Evolutionary conservation across 257 asterid species (phyloP).

Genomic region (Haberlea rhodopensis): DNA sequence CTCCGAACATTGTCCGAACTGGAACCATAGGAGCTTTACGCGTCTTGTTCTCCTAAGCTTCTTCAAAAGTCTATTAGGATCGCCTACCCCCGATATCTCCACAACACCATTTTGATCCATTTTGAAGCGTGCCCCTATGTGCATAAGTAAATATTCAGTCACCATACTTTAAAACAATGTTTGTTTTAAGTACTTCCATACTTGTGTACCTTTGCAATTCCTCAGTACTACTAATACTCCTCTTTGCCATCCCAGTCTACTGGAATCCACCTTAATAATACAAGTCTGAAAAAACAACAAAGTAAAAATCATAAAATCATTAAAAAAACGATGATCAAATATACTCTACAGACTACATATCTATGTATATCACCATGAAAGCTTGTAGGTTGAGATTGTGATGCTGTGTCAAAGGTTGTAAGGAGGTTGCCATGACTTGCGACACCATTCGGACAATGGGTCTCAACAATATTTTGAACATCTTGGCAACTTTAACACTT

Average conservation of each 20-base stretch:
- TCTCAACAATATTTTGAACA: not conserved
- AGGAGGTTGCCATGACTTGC: not conserved
- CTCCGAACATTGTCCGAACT: conserved; percentile 36
- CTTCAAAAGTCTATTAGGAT: conserved; percentile 24
- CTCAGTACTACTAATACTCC: conserved; percentile 9
- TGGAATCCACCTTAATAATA: conserved; percentile 31
- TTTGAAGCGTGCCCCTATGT: conserved; percentile 24
- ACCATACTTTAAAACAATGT: no score
- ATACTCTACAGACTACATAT: not conserved
- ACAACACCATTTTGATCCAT: conserved; percentile 29
- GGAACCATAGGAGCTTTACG: conserved; percentile 25
- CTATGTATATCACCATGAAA: not conserved
- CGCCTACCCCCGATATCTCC: conserved; percentile 26
- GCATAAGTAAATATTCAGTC: no score
- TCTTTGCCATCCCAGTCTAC: conserved; percentile 32
- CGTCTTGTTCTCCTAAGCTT: conserved; percentile 19
- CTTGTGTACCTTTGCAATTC: conserved; percentile 26
- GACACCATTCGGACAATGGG: not conserved
- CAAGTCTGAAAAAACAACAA: conserved; percentile 23
- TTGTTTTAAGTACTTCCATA: no score
- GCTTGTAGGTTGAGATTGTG: not conserved
- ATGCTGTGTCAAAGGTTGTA: not conserved
- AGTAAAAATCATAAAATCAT: not conserved
- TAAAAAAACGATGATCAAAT: not conserved
- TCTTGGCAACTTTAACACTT: not conserved